Base-by-base conservation (phyloP, 2,329 filamentous ascomycete genomes). In the Penicillium sp. region DNA sequence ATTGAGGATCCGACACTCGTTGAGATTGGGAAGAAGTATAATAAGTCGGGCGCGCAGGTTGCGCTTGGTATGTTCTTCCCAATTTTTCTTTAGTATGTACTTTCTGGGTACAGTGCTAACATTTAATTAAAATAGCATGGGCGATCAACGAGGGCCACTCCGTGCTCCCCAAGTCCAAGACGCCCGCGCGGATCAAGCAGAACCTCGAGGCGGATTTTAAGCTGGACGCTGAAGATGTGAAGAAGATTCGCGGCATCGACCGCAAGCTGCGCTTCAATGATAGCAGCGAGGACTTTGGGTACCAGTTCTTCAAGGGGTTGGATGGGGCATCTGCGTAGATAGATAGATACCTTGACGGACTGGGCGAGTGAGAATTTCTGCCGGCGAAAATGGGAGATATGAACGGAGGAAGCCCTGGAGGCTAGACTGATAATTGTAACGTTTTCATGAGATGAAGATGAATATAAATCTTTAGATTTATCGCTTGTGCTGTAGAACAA, bases 211-310 rank as follows among this genome's bases (percentile, higher is more conserved):
- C 75, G 9, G 85, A 87, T 70, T 90, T 91, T 73, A 83, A 84
- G 69, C 78, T 91, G 29, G 81, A 82, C 1, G 67, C 72, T 0
- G 84, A 84, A 55, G 88, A 91, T 68, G 75, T 90, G 68, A 74
- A 83, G 70, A 84, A 82, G 75, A 84, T 88, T 56, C 76, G 81
- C 45, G 69, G 64, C 0, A 77, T 89, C 21, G 86, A 90, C 70
- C 86, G 84, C 76, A 88, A 88, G 74, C 50, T 87, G 66, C 78
- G 87, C 47, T 88, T 89, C 70, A 89, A 88, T 60, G 86, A 89
- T 70, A 82, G 85, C 5, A 84, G 80, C 48, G 76, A 70, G 7
- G 77, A 75, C 23, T 89, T 89, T 76, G 82, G 85, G 3, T 86
- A 83, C 73, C 76, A 85, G 7, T 87, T 88, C 66, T 89, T 86